Percentiles rank a stretch among this genome's conserved stretches.
These are phyloP conservation scores for Exophiala xenobiotica DNA, from an alignment of 2,329 filamentous ascomycete species.

Conservation along the genomic window DNA sequence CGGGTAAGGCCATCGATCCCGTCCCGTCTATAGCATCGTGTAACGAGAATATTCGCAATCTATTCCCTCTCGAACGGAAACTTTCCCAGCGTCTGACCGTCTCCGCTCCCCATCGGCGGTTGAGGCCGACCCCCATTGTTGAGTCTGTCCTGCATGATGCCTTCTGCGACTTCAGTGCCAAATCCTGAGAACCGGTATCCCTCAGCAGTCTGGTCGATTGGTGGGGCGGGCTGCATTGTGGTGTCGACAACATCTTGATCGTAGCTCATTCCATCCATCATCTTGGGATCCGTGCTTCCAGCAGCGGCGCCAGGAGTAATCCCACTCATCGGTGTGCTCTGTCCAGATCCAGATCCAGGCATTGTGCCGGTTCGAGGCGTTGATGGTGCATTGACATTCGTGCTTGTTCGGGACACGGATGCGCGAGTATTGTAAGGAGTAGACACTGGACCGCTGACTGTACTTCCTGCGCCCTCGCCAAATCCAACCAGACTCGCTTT, in stretches of 20 bases:
- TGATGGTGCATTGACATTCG: constrained; percentile 39
- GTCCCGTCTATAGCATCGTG: not conserved
- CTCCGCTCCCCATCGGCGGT: constrained; percentile 12
- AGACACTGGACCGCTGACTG: constrained; percentile 73
- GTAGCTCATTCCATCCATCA: constrained; percentile 67
- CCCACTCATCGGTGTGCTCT: constrained; percentile 45
- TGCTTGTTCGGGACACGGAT: constrained; percentile 36
- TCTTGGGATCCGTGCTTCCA: constrained; percentile 56
- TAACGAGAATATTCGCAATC: not conserved
- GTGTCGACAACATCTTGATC: constrained; percentile 64
- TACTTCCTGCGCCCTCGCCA: constrained; percentile 85
- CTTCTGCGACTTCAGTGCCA: constrained; percentile 60
- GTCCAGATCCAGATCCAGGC: constrained; percentile 25
- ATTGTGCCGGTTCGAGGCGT: constrained; percentile 26
- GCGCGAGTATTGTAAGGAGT: constrained; percentile 51
- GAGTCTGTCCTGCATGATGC: constrained; percentile 61
- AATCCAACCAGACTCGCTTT: constrained; percentile 85
- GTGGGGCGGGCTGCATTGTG: constrained; percentile 58
- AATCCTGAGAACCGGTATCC: constrained; percentile 29
- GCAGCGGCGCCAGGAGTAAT: constrained; percentile 46
- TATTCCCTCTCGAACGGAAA: constrained; percentile 32
- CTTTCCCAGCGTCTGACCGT: constrained; percentile 26
- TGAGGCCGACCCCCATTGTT: constrained; percentile 49
- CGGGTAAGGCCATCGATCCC: no score
- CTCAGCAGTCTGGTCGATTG: constrained; percentile 39